Evolutionary conservation across 169 alveolate species (phyloP), one percentile per base, ranked within the genome.

Genomic region (Cryptosporidium andersoni): DNA sequence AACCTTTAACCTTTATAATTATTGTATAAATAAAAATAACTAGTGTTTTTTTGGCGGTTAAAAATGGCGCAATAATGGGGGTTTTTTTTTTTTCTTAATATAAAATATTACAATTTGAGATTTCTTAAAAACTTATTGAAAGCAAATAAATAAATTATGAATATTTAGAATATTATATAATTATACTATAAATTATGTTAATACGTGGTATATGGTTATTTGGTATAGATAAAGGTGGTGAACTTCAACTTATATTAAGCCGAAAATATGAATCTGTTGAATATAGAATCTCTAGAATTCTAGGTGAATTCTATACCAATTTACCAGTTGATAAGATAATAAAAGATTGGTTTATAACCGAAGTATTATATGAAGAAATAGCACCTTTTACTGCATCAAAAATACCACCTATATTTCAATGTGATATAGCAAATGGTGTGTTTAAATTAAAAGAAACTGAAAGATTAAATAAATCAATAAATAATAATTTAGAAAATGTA

Each of bases 131-230:
- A 2, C 34, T 53, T 8, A 53, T 53, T 4, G 25, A 25, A 25
- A 53, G 14, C 2, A 16, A 16, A 16, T 53, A 2, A 16, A 7
- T 16, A 8, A 16, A 53, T 2, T 53, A 53, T 53, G 9, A 7
- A 5, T 9, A 37, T 7, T 16, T 53, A 8, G 34, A 9, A 49
- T 49, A 11, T 2, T 53, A 53, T 5, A 53, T 7, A 2, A 16
- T 4, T 8, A 64, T 64, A 25, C 9, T 2, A 48, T 48, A 52
- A 52, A 67, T 67, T 58, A 55, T 65, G 9, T 67, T 52, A 52
- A 55, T 67, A 36, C 51, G 82, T 25, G 82, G 82, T 5, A 67
- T 67, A 34, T 67, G 82, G 82, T 34, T 67, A 40, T 67, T 67
- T 53, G 66, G 82, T 2, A 67, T 52, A 37, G 36, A 52, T n/a